These are phyloP conservation scores for Pseudogymnoascus sp. DNA, from an alignment of 2,329 filamentous ascomycete genomes.

Conservation along the genomic window DNA sequence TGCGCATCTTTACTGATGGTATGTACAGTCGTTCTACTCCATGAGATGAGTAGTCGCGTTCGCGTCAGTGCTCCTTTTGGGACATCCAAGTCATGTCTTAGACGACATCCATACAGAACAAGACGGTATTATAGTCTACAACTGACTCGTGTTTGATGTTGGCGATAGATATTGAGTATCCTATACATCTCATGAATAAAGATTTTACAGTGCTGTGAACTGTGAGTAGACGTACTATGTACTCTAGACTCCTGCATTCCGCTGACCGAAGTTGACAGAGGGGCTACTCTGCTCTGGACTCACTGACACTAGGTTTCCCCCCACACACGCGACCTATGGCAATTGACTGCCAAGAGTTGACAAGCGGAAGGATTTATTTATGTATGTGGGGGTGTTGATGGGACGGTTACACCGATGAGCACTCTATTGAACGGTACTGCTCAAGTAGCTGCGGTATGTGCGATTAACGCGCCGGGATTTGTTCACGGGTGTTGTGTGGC, in stretches of 20 bases:
- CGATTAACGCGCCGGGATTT: background rate
- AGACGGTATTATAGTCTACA: background rate
- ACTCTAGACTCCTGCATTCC: background rate
- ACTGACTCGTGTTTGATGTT: background rate
- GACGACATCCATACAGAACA: background rate
- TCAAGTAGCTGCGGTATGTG: background rate
- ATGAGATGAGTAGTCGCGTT: background rate
- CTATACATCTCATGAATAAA: background rate
- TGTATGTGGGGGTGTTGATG: background rate
- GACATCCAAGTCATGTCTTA: background rate
- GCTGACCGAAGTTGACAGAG: background rate
- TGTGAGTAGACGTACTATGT: background rate
- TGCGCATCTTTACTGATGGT: background rate
- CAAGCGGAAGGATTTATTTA: background rate
- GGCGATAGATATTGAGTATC: background rate
- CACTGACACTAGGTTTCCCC: too few species aligned
- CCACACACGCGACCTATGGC: background rate
- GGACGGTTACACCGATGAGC: background rate
- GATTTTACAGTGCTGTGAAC: background rate
- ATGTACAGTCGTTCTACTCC: background rate
- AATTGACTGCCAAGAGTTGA: background rate
- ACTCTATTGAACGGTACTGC: background rate
- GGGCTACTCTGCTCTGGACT: background rate
- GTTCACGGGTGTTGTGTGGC: background rate
- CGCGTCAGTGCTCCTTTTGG: background rate